Evolutionary conservation across 495 filamentous ascomycete genomes (phyloP), one percentile per base, ranked within the genome.

Genomic region (Aspergillus wentii): DNA sequence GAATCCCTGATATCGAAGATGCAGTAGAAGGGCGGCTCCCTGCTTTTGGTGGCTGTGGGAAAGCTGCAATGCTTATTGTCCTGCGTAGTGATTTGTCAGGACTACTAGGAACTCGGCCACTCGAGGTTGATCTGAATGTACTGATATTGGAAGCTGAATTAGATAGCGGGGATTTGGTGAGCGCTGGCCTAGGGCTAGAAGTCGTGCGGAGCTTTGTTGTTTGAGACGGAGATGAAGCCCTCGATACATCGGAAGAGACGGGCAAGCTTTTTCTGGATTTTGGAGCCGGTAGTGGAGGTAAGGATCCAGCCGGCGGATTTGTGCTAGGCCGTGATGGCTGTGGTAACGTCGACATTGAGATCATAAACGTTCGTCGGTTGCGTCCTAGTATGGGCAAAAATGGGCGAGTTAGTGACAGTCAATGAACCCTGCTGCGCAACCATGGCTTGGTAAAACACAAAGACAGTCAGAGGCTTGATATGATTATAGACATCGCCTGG

Each of bases 31-130:
- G 59, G n/a, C 63, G 71, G 23, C 72, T 62, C 27, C 66, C 71
- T 4, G 72, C 70, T 41, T 78, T 82, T 14, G 89, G 89, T 19
- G 89, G 89, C 41, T 91, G 85, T n/a, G 89, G 89, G 54, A 95
- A 95, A 1, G 88, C 79, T 38, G 87, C 87, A 45, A 94, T 94
- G 62, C 88, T 95, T 43, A 94, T 83, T 0, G 84, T 86, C 52
- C 88, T 86, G 42, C 89, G 76, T 38, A 94, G 52, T n/a, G 75
- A 77, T 52, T 77, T 88, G 7, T 76, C 73, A 8, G 72, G 66
- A 37, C 73, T 78, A 29, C 48, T 53, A 0, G 61, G 55, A 6
- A 52, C 38, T 22, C 56, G 53, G 15, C 46, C 46, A 31, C 41
- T 54, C 6, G 69, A 69, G n/a, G 57, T 46, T 13, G 71, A 74